A percentile compares a stretch with the other conserved stretches of the same genome.
Evolutionary conservation across 768 basidiomycete genomes (phyloP).

Genomic region (Phylloporus sp.): DNA sequence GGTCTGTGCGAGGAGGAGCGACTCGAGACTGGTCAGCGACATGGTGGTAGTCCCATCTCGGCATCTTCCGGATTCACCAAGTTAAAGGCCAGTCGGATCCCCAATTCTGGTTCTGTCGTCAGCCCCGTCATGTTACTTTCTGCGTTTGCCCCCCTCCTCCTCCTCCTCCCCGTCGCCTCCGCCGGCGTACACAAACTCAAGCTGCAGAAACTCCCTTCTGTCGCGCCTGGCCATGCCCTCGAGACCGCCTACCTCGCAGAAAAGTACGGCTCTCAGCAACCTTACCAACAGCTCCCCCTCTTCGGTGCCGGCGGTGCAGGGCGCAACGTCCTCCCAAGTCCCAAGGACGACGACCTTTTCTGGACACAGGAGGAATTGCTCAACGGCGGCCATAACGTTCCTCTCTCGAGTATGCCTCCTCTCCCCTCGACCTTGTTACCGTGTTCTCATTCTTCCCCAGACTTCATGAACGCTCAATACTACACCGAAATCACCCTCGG

Average conservation of each 20-base stretch:
- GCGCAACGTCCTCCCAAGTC: conserved; percentile 48
- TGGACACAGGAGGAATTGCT: conserved; percentile 74
- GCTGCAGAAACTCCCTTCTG: conserved; percentile 75
- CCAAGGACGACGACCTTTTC: conserved; percentile 55
- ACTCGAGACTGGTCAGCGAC: conserved; percentile 47
- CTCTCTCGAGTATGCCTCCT: conserved; percentile 59
- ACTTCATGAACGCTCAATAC: conserved; percentile 99
- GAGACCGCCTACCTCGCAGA: conserved; percentile 85
- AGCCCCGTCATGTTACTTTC: conserved; percentile 41
- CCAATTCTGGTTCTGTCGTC: conserved; percentile 1
- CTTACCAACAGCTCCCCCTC: conserved; percentile 53
- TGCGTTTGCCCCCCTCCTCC: conserved; percentile 33
- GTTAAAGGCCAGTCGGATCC: conserved; percentile 23
- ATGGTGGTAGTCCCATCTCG: no score
- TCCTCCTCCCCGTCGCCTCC: conserved; percentile 44
- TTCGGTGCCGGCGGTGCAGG: conserved; percentile 72
- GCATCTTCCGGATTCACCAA: conserved; percentile 18
- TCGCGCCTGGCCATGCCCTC: conserved; percentile 55
- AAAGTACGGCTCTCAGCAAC: conserved; percentile 69
- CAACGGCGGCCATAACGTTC: conserved; percentile 79
- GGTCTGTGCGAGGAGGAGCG: conserved; percentile 80
- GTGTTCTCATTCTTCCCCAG: conserved; percentile 37
- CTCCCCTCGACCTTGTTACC: neutral
- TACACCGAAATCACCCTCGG: conserved; percentile 84
- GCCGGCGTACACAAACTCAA: conserved; percentile 77